Evolutionary conservation across 257 asterid genomes (phyloP), one percentile per base, ranked within the genome.

Genomic region (Petunia secreta): DNA sequence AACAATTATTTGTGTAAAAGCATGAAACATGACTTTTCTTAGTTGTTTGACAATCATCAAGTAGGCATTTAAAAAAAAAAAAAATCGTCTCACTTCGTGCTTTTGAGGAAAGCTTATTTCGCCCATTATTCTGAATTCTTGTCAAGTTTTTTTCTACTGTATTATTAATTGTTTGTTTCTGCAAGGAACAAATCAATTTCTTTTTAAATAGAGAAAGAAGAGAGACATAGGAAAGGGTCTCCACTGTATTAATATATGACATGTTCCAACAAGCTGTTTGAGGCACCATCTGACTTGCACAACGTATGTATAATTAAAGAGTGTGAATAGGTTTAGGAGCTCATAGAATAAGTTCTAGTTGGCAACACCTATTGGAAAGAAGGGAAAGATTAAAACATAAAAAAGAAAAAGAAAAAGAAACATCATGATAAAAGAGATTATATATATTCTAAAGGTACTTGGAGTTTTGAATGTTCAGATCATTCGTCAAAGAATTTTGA

Each of bases 1-100:
- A 16, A 48, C 34, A 69, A 69, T 69, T 46, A 25, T 69, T 58
- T 25, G 77, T 46, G 55, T n/a, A 6, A 57, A 44, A 43, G 77
- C 77, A 62, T 65, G 77, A 59, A 80, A 62, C 78, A 69, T 48
- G 77, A 58, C 77, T 10, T 69, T 69, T 46, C 58, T 10, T 69
- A 46, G 73, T 76, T 75, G 76, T 84, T 67, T 63, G 60, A 67
- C 11, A 39, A 38, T 55, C 75, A 79, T 78, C 9, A 9, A 62
- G 8, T 57, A 36, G 34, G 81, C 68, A 55, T 41, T 5, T 34
- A 13, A 59, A 6, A 5, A 59, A 62, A 50, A 38, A 39, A 6
- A 5, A 8, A 25, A 25, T 57, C 34, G 34, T 57, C 63, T 57
- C 62, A 14, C 15, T 52, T 57, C 8, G 63, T 57, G 63, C 9